Percentiles rank a stretch among this genome's conserved stretches.
phyloP scores from a whole-genome alignment of 768 basidiomycete species.

The Lanmaoa rubissima region DNA sequence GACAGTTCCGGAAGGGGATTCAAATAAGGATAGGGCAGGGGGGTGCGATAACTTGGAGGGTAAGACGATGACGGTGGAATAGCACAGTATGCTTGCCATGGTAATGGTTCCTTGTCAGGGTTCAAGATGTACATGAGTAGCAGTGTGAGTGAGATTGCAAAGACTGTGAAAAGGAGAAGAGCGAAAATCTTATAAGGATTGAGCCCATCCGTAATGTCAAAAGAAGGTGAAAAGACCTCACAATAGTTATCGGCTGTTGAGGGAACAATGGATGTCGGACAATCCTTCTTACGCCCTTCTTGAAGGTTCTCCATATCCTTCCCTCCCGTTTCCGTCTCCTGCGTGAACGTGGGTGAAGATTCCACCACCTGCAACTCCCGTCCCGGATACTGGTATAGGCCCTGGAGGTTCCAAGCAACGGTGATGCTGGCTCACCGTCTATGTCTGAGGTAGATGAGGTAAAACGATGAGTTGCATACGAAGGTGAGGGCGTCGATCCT shows the following conservation, averaged over 20 bases:
- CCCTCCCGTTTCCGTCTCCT: slow-evolving; percentile 53
- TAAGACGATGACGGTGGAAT: slow-evolving; percentile 51
- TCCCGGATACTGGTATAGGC: slow-evolving; percentile 41
- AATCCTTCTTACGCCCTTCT: slow-evolving; percentile 53
- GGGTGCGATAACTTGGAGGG: slow-evolving; percentile 42
- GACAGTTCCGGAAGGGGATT: slow-evolving; percentile 28
- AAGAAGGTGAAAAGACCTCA: slow-evolving; percentile 36
- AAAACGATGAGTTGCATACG: slow-evolving; percentile 46
- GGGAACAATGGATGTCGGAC: slow-evolving; percentile 77
- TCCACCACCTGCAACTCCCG: slow-evolving; percentile 59
- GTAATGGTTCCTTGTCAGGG: slow-evolving; percentile 92
- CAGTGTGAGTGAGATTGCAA: slow-evolving; percentile 82
- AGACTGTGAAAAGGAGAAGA: slow-evolving; percentile 71
- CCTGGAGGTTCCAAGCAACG: slow-evolving; percentile 36
- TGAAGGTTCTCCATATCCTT: slow-evolving; percentile 47
- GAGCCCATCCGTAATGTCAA: slow-evolving; percentile 14
- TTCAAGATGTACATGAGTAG: slow-evolving; percentile 90
- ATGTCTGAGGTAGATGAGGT: slow-evolving; percentile 60
- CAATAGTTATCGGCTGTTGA: slow-evolving; percentile 77
- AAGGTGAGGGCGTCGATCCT: slow-evolving; percentile 57
- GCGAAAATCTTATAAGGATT: slow-evolving; percentile 54
- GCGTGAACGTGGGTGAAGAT: slow-evolving; percentile 34
- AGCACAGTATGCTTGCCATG: slow-evolving; percentile 93
- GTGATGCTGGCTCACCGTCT: slow-evolving; percentile 57
- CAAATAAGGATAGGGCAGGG: slow-evolving; percentile 39